Percentiles rank a stretch among this genome's conserved stretches.
These are phyloP conservation scores for Nemania sp. DNA, from an alignment of 2,329 filamentous ascomycete species.

Conservation along the genomic window DNA sequence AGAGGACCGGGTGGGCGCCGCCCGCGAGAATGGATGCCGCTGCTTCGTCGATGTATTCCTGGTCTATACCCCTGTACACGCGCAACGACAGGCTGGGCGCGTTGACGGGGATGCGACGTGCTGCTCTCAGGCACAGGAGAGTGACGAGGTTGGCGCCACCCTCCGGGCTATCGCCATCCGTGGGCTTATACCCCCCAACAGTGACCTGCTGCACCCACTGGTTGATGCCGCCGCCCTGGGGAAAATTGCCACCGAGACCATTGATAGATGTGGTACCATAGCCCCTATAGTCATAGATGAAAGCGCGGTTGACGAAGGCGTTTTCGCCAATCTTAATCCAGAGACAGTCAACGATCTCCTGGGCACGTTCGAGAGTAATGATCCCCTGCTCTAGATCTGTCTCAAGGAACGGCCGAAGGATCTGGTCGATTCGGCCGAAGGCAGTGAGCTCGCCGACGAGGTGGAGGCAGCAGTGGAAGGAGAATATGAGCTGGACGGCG, in stretches of 20 bases:
- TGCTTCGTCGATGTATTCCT: constrained; percentile 17
- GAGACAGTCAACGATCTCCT: constrained; percentile 25
- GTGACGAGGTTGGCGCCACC: constrained; percentile 24
- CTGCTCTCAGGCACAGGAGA: constrained; percentile 19
- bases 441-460: constrained; percentile 25
- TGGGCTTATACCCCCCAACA: constrained; percentile 20
- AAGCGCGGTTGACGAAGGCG: constrained; percentile 28
- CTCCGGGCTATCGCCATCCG: constrained; percentile 7
- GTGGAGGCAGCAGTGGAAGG: constrained; percentile 20
- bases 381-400: background rate
- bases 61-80: constrained; percentile 13
- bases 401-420: constrained; percentile 25
- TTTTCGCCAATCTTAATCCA: constrained; percentile 27
- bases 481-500: constrained; percentile 25
- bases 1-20: constrained; percentile 21
- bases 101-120: constrained; percentile 25
- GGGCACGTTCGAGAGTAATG: constrained; percentile 11
- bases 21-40: constrained; percentile 20
- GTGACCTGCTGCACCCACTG: constrained; percentile 28
- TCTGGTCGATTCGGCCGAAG: constrained; percentile 25
- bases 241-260: constrained; percentile 21
- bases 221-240: constrained; percentile 26
- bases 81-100: constrained; percentile 23
- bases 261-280: constrained; percentile 20
- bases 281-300: constrained; percentile 25